phyloP scores from a whole-genome alignment of 2,329 filamentous ascomycete species.

The Hypoxylon sp. region DNA sequence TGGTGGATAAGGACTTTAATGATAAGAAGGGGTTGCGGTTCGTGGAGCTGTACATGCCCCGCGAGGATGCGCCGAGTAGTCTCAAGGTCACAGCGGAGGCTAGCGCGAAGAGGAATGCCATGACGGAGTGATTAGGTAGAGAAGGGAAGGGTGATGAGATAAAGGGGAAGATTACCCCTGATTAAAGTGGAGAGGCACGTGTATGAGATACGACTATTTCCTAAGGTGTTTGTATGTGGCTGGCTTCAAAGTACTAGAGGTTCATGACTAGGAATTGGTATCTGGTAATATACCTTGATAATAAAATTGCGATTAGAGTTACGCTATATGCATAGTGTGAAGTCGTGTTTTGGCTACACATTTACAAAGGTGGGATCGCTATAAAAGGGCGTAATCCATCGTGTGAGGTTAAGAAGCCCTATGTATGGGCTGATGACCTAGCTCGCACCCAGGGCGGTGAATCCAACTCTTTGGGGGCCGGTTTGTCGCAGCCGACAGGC shows the following conservation, averaged over 20 bases:
- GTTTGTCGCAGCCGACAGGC: too few species aligned
- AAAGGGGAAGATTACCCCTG: too few species aligned
- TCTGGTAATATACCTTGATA: not conserved
- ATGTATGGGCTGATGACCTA: too few species aligned
- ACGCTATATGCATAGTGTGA: too few species aligned
- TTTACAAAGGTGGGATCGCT: too few species aligned
- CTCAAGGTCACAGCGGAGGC: slow-evolving; percentile 78
- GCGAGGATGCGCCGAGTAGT: slow-evolving; percentile 79
- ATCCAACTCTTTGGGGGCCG: too few species aligned
- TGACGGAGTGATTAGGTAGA: slow-evolving; percentile 34
- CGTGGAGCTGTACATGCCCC: slow-evolving; percentile 85
- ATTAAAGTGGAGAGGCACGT: not conserved
- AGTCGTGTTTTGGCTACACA: too few species aligned
- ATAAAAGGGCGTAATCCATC: too few species aligned
- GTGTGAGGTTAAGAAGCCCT: too few species aligned
- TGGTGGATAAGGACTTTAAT: slow-evolving; percentile 74
- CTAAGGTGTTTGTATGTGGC: not conserved
- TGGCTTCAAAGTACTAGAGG: slow-evolving; percentile 5
- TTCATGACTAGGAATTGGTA: not conserved
- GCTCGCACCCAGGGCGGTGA: too few species aligned
- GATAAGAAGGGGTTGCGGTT: slow-evolving; percentile 70
- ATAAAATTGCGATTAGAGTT: not conserved
- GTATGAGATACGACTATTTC: slow-evolving; percentile 20
- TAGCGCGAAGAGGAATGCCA: slow-evolving; percentile 75
- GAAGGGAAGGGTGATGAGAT: not conserved